These are phyloP conservation scores for Rhizophagus clarus DNA, from an alignment of 192 early-diverging fungal species.

Conservation along the genomic window DNA sequence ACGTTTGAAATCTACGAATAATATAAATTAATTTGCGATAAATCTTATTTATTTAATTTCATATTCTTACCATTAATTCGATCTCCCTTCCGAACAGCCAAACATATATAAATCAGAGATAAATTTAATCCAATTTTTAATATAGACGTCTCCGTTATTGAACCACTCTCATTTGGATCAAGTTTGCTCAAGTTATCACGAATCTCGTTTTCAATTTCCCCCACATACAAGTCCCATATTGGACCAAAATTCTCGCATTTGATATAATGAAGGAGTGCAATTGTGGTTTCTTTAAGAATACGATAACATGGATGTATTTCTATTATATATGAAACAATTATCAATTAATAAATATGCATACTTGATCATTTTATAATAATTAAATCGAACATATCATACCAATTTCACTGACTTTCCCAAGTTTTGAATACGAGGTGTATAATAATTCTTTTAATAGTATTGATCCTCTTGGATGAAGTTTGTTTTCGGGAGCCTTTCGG, in stretches of 20 bases:
- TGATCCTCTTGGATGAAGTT: slow-evolving; percentile 50
- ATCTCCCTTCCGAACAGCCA: slow-evolving; percentile 54
- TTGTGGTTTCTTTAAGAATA: slow-evolving; percentile 48
- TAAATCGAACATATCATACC: not conserved
- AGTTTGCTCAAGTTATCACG: slow-evolving; percentile 17
- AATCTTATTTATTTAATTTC: not conserved
- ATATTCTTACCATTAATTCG: slow-evolving; percentile 48
- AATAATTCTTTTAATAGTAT: slow-evolving; percentile 49
- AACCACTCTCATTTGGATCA: slow-evolving; percentile 12
- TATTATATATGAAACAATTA: not conserved
- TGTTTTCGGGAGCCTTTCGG: slow-evolving; percentile 38
- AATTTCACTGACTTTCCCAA: not conserved
- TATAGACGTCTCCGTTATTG: slow-evolving; percentile 34
- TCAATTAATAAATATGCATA: not conserved
- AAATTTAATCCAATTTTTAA: slow-evolving; percentile 43
- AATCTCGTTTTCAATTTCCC: slow-evolving; percentile 38
- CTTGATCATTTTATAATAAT: not conserved
- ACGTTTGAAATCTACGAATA: slow-evolving; percentile 45
- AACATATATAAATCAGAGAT: slow-evolving; percentile 46
- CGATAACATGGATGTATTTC: slow-evolving; percentile 39
- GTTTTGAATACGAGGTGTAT: slow-evolving; percentile 38
- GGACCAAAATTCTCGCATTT: slow-evolving; percentile 49
- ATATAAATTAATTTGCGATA: not conserved
- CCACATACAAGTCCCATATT: slow-evolving; percentile 48
- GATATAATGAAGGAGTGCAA: slow-evolving; percentile 55